These are phyloP conservation scores for Entoloma clypeatum DNA, from an alignment of 1,284 basidiomycete genomes.

Conservation along the genomic window DNA sequence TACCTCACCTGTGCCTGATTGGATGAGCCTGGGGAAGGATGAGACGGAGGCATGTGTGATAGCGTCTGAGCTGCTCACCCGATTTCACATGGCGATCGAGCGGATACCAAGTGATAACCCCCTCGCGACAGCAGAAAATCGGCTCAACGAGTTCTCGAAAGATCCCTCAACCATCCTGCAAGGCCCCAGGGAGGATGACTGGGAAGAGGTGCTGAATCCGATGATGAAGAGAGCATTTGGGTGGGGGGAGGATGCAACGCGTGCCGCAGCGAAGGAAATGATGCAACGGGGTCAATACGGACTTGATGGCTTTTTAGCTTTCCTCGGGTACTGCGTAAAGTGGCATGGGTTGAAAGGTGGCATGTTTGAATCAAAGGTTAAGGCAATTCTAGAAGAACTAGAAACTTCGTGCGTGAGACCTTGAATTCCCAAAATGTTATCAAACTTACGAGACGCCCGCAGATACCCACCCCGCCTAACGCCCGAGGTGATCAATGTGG, in stretches of 20 bases:
- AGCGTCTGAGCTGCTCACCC: too few relatives aligned
- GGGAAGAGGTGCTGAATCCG: conserved; percentile 1
- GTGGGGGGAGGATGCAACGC: conserved; percentile 1
- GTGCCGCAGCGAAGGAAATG: conserved; percentile 1
- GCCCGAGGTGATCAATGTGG: conserved; percentile 1
- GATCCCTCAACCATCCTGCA: neutral
- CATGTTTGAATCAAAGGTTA: conserved; percentile 2
- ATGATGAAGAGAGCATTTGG: neutral
- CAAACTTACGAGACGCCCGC: neutral
- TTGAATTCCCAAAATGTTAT: neutral
- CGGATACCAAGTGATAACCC: conserved; percentile 1
- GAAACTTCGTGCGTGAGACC: neutral
- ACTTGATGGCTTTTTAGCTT: neutral
- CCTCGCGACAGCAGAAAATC: neutral
- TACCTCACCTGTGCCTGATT: too few relatives aligned
- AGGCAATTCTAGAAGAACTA: neutral
- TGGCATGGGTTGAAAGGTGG: neutral
- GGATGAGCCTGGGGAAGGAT: too few relatives aligned
- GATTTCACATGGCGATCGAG: too few relatives aligned
- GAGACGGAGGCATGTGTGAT: too few relatives aligned
- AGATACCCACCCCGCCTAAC: neutral
- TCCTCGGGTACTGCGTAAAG: neutral
- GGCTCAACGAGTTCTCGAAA: neutral
- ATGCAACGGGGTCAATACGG: neutral
- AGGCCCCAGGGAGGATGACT: neutral